Evolutionary conservation across 352 stramenopile genomes (phyloP).

Genomic region (Phytophthora melonis): DNA sequence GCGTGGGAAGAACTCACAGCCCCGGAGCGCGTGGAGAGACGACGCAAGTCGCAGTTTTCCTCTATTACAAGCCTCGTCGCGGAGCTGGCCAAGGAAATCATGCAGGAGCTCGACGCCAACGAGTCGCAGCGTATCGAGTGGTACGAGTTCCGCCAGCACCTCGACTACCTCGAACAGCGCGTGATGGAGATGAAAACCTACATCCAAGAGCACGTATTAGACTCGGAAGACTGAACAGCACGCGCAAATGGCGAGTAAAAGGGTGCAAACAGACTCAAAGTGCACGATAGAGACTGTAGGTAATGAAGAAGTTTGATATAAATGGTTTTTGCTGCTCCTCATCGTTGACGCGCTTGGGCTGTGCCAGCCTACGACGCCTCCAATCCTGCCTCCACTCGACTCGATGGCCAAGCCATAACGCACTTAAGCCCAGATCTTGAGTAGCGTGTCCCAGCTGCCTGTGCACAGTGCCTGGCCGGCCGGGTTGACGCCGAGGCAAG

Average conservation of each 20-base stretch:
- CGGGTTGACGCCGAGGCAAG: constrained; percentile 96
- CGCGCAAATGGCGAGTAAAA: background rate
- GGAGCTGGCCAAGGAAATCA: constrained; percentile 64
- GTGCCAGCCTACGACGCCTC: constrained; percentile 7
- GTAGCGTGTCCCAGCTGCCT: constrained; percentile 98
- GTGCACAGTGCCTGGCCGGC: constrained; percentile 97
- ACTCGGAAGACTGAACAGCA: background rate
- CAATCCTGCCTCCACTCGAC: constrained; percentile 11
- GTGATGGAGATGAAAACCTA: constrained; percentile 64
- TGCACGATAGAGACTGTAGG: constrained; percentile 7
- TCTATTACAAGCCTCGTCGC: constrained; percentile 52
- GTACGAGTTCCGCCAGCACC: constrained; percentile 79
- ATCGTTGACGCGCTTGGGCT: background rate
- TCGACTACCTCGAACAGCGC: constrained; percentile 71
- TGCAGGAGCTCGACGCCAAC: constrained; percentile 66
- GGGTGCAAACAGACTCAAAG: background rate
- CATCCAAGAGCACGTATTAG: constrained; percentile 50
- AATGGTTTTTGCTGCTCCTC: constrained; percentile 29
- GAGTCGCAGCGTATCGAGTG: constrained; percentile 71
- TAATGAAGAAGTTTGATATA: constrained; percentile 34
- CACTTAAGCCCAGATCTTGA: constrained; percentile 96
- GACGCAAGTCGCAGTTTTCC: constrained; percentile 40
- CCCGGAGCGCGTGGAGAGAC: constrained; percentile 11
- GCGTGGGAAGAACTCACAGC: constrained; percentile 36
- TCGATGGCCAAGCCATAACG: background rate